Conservation (phyloP, 257 asterid species). For the Thymus quinquecostatus region DNA sequence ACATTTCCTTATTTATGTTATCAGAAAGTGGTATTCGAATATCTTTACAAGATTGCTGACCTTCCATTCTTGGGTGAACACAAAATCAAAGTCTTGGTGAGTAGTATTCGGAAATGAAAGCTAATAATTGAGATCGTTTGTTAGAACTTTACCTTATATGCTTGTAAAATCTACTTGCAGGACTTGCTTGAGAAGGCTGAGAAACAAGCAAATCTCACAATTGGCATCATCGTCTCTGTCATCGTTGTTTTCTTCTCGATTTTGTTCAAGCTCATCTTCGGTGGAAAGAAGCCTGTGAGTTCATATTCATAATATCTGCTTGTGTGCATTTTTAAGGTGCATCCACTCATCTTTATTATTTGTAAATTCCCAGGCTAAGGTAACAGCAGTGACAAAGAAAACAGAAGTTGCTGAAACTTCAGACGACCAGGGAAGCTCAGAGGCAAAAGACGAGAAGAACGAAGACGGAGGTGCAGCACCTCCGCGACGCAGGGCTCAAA, state of each 20-base stretch:
- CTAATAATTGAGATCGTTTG: background rate
- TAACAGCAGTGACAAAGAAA: slow-evolving; percentile 48
- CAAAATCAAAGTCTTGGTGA: slow-evolving; percentile 74
- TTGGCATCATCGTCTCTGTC: slow-evolving; percentile 60
- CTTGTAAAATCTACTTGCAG: slow-evolving; percentile 38
- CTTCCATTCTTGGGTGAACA: slow-evolving; percentile 83
- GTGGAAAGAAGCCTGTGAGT: slow-evolving; percentile 88
- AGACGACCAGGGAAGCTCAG: slow-evolving; percentile 52
- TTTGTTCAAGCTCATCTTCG: slow-evolving; percentile 68
- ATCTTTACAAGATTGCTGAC: slow-evolving; percentile 85
- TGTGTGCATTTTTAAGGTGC: background rate
- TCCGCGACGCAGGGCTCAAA: slow-evolving; percentile 61
- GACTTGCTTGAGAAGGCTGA: slow-evolving; percentile 89
- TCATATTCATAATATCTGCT: background rate
- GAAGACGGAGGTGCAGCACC: slow-evolving; percentile 50
- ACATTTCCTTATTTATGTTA: slow-evolving; percentile 6
- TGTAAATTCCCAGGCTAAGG: slow-evolving; percentile 48
- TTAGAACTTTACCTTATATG: slow-evolving; percentile 12
- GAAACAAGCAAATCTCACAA: slow-evolving; percentile 75
- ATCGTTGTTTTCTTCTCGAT: slow-evolving; percentile 59
- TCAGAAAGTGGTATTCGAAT: slow-evolving; percentile 79
- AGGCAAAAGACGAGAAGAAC: slow-evolving; percentile 61
- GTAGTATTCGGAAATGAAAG: slow-evolving; percentile 22
- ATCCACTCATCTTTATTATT: background rate
- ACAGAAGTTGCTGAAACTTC: slow-evolving; percentile 59